Evolutionary conservation across 2,329 filamentous ascomycete genomes (phyloP).

Genomic region (Chlorencoelia australis): DNA sequence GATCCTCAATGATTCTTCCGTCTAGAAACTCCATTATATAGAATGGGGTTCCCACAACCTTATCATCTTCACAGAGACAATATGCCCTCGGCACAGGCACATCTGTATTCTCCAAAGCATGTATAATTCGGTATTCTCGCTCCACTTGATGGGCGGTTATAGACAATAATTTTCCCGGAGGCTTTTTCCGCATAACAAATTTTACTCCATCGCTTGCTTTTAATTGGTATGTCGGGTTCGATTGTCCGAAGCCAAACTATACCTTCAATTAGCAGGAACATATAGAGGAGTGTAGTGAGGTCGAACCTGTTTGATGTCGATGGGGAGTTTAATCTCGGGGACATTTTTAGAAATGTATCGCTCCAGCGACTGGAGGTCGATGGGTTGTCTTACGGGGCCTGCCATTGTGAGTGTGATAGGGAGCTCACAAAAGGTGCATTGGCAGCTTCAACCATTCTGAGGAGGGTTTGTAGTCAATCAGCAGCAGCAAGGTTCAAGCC

Average conservation of each 20-base stretch:
- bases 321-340: conserved; percentile 71
- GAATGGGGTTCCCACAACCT: conserved; percentile 79
- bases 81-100: conserved; percentile 80
- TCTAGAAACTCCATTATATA: conserved; percentile 97
- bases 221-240: conserved; percentile 92
- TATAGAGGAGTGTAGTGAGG: conserved; percentile 1
- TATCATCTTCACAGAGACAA: conserved; percentile 74
- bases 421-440: too few species aligned
- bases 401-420: conserved; percentile 58
- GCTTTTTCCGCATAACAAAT: conserved; percentile 95
- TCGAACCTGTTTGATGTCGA: conserved; percentile 80
- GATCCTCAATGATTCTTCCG: conserved; percentile 87
- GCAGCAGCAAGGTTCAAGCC: too few species aligned
- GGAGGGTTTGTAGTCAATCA: too few species aligned
- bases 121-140: conserved; percentile 85
- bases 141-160: conserved; percentile 95
- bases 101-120: conserved; percentile 67
- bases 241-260: conserved; percentile 94
- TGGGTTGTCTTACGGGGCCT: conserved; percentile 78
- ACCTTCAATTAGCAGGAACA: conserved; percentile 2
- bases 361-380: conserved; percentile 72
- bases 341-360: conserved; percentile 68
- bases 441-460: too few species aligned
- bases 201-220: conserved; percentile 58
- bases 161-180: conserved; percentile 85